Base-by-base conservation (phyloP, 805 yeast genomes). In the Pichia nakasei region DNA sequence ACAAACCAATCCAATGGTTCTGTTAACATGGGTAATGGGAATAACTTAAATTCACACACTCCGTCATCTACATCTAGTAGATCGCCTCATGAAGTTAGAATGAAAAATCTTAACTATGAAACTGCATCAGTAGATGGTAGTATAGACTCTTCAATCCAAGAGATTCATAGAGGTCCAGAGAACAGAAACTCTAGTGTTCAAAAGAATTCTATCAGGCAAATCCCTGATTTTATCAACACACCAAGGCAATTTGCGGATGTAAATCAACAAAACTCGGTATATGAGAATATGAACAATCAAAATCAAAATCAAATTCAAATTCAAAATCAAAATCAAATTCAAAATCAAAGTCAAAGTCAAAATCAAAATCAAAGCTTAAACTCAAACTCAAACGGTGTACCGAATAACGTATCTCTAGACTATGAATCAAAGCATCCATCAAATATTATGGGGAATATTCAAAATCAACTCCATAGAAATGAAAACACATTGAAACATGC, bases 401-500 rank as follows among this genome's bases (percentile, higher is more conserved):
- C 33, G 6, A 5, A 11, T 11, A 8, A 8, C n/a, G 6, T 5
- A 9, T 6, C 12, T 3, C 13, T 11, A 32, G 20, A 32, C 7
- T 21, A 19, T 8, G 24, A 15, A 15, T 22, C 38, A 24, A 12
- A 37, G 22, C n/a, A 32, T 15, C 3, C 11, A 32, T 32, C 35
- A 5, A 17, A 17, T 32, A 32, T 32, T 5, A 55, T 64, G 54
- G 61, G 63, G 21, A 73, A 68, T 18, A 64, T 76, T 38, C 77
- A 75, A 49, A 67, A 67, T 38, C 75, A 67, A 45, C 59, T 75
- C 11, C 59, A 59, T 39, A 69, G 66, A 51, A 77, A 75, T 49
- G 78, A 77, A 12, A 71, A 68, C 48, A 69, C 77, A 3, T 65
- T 76, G 43, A 74, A 67, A 55, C 79, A 75, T 53, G 76, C 73